These are phyloP conservation scores for Ceratocystis albifundus DNA, from an alignment of 2,329 filamentous ascomycete species.

Conservation along the genomic window DNA sequence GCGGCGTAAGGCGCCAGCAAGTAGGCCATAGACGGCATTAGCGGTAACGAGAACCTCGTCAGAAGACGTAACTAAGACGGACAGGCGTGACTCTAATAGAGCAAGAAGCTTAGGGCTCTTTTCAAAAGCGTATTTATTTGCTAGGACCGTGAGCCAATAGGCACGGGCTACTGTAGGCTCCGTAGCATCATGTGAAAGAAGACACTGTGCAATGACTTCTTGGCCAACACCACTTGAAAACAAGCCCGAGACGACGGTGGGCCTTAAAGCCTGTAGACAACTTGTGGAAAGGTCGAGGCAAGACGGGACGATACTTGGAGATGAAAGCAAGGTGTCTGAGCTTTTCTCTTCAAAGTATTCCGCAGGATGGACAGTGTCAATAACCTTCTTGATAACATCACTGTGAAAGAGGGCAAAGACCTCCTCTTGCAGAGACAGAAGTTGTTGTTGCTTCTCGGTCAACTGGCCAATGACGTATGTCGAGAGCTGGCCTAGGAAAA, in stretches of 20 bases:
- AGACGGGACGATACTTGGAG: neutral
- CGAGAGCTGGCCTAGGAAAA: slow-evolving; percentile 27
- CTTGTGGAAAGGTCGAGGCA: slow-evolving; percentile 30
- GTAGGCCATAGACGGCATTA: slow-evolving; percentile 27
- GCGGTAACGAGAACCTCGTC: slow-evolving; percentile 7
- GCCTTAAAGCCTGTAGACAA: slow-evolving; percentile 32
- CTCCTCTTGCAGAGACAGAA: slow-evolving; percentile 29
- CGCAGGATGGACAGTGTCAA: neutral
- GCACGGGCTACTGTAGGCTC: slow-evolving; percentile 3
- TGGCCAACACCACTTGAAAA: slow-evolving; percentile 32
- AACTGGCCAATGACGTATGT: slow-evolving; percentile 32
- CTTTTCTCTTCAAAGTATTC: slow-evolving; percentile 16
- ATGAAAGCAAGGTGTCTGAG: slow-evolving; percentile 3
- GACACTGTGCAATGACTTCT: slow-evolving; percentile 27
- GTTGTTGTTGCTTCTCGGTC: slow-evolving; percentile 31
- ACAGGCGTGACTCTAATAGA: slow-evolving; percentile 24
- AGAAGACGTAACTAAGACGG: slow-evolving; percentile 10
- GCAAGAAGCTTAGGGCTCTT: slow-evolving; percentile 24
- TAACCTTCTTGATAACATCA: slow-evolving; percentile 5
- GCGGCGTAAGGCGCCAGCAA: slow-evolving; percentile 31
- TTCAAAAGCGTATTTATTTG: slow-evolving; percentile 38
- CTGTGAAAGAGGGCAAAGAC: slow-evolving; percentile 33
- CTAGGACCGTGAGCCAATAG: slow-evolving; percentile 33
- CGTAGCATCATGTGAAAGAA: slow-evolving; percentile 13
- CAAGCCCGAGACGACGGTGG: slow-evolving; percentile 31